Percentiles rank a stretch among this genome's conserved stretches.
Conservation (phyloP, 2,329 filamentous ascomycete genomes). For the Ophiostoma sp. region DNA sequence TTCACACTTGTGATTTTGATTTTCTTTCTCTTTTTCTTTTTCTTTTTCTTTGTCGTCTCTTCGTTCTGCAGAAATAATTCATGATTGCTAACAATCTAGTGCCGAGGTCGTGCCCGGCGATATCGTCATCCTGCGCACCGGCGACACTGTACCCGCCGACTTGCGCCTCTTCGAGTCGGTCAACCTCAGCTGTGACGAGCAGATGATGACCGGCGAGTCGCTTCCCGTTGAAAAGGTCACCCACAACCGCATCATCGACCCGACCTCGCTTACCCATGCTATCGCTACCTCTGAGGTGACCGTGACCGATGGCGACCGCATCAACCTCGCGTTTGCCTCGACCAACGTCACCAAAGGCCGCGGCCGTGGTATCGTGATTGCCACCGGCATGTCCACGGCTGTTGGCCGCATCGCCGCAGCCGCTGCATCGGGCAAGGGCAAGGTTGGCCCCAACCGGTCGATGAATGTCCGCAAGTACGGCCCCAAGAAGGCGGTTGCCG, state of each 20-base stretch:
- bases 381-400: constrained; percentile 69
- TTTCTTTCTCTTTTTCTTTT: constrained; percentile 29
- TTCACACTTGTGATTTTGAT: background rate
- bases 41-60: constrained; percentile 30
- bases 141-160: constrained; percentile 70
- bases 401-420: constrained; percentile 69
- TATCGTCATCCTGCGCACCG: constrained; percentile 60
- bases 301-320: constrained; percentile 63
- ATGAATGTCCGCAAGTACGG: constrained; percentile 41
- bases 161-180: constrained; percentile 65
- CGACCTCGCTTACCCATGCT: constrained; percentile 43
- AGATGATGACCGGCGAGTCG: constrained; percentile 70
- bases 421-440: constrained; percentile 46
- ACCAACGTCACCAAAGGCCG: constrained; percentile 68
- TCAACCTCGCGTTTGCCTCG: constrained; percentile 71
- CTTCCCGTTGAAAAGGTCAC: constrained; percentile 63
- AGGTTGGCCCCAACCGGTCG: constrained; percentile 41
- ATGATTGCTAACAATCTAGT: constrained; percentile 32
- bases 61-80: too few relatives aligned
- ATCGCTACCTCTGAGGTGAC: constrained; percentile 42
- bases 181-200: constrained; percentile 75
- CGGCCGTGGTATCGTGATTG: constrained; percentile 65
- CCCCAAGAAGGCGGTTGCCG: constrained; percentile 38
- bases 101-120: constrained; percentile 66
- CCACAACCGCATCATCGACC: constrained; percentile 43